Evolutionary conservation across 345 rosid genomes (phyloP), one percentile per base, ranked within the genome.

Genomic region (Dipteronia dyeriana): DNA sequence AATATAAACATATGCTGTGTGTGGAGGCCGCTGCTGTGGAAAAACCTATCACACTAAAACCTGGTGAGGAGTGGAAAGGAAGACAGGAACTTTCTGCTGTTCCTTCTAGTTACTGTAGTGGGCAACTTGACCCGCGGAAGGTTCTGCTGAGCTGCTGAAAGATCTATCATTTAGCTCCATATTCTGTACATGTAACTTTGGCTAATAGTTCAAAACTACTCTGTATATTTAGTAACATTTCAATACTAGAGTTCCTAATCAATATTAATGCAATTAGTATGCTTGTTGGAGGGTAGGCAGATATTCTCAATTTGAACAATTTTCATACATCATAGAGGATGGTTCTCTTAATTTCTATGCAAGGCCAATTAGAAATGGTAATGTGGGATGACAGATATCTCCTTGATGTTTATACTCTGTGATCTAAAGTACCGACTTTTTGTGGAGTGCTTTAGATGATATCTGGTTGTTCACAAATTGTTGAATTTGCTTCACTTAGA

Each of bases 1-100:
- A 92, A 39, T 94, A 96, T 79, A 96, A 91, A 87, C 89, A 89
- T 76, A 94, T 94, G 98, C 87, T 94, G n/a, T 94, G 97, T 64
- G 97, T 96, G 29, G 98, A 94, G 86, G 91, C 98, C 20, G 97
- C 97, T 65, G 92, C 92, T 73, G 72, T 91, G 20, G 98, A 94
- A 80, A 90, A 88, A 72, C 88, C 91, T 1, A 92, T 96, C 77
- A 96, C 93, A 25, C 79, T 96, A 80, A 96, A 87, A 88, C 95
- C 98, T 0, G 97, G 98, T 14, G 97, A 94, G 82, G 98, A 94
- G 78, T 94, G 99, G 98, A 96, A 71, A 81, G 98, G 99, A 77
- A 91, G 94, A 77, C 91, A 86, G 82, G 97, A 96, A 70, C 90
- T 96, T 59, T 94, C 95, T 45, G 89, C 93, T 61, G 98, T 94